phyloP scores from a whole-genome alignment of 768 basidiomycete species.

The Stropharia rugosoannulata region DNA sequence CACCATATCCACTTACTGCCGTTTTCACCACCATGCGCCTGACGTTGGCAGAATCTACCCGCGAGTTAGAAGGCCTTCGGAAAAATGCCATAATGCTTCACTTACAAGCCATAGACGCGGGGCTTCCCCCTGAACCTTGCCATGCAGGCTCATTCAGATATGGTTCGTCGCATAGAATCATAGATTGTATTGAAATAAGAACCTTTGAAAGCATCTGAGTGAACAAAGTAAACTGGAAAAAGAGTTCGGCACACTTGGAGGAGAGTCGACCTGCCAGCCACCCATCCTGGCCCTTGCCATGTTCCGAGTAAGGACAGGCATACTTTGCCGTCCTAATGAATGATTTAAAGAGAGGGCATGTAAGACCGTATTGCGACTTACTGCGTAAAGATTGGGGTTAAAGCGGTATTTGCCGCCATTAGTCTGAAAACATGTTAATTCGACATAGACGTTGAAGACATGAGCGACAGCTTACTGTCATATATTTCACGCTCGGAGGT shows the following conservation, averaged over 20 bases:
- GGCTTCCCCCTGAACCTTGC: conserved; percentile 70
- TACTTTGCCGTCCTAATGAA: conserved; percentile 82
- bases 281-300: conserved; percentile 93
- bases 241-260: conserved; percentile 85
- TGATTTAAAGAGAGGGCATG: neutral
- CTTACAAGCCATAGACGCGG: conserved; percentile 77
- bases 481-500: conserved; percentile 70
- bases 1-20: conserved; percentile 52
- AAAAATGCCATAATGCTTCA: conserved; percentile 3
- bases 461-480: conserved; percentile 47
- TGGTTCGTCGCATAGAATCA: conserved; percentile 94
- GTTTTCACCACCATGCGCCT: conserved; percentile 90
- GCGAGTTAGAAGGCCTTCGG: neutral
- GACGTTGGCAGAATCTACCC: conserved; percentile 84
- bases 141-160: conserved; percentile 93
- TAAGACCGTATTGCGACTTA: conserved; percentile 30
- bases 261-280: conserved; percentile 85
- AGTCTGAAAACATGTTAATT: conserved; percentile 45
- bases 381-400: conserved; percentile 94
- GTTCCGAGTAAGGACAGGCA: conserved; percentile 90
- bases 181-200: conserved; percentile 92
- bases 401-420: conserved; percentile 88
- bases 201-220: conserved; percentile 69
- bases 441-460: neutral
- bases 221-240: neutral